Percentiles rank a stretch among this genome's conserved stretches.
Evolutionary conservation across 352 stramenopile species (phyloP).

Genomic region (Pythium periplocum): DNA sequence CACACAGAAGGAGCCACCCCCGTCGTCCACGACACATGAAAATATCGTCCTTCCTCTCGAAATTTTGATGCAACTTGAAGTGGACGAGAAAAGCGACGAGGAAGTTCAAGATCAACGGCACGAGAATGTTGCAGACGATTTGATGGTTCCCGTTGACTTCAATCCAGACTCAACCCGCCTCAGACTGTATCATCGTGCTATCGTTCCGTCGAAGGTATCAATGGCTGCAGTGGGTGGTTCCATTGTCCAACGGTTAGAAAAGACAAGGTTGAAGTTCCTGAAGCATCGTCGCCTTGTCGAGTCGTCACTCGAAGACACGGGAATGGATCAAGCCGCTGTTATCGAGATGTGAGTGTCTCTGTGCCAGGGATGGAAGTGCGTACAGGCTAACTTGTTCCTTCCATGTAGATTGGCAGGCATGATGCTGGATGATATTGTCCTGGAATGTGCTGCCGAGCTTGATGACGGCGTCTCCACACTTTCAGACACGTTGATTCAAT

Average conservation of each 20-base stretch:
- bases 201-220: neutral
- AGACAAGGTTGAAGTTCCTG: constrained; percentile 37
- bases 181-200: too few relatives aligned
- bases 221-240: constrained; percentile 7
- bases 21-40: too few relatives aligned
- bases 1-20: too few relatives aligned
- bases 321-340: constrained; percentile 49
- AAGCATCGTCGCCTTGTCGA: constrained; percentile 52
- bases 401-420: constrained; percentile 32
- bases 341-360: constrained; percentile 50
- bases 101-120: neutral
- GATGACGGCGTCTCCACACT: constrained; percentile 29
- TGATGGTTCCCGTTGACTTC: too few relatives aligned
- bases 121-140: too few relatives aligned
- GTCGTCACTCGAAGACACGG: constrained; percentile 42
- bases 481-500: constrained; percentile 31
- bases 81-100: constrained; percentile 4
- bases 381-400: too few relatives aligned
- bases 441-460: constrained; percentile 31
- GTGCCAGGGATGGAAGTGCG: neutral
- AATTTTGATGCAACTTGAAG: constrained; percentile 34
- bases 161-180: too few relatives aligned
- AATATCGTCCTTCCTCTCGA: too few relatives aligned
- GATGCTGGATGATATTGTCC: constrained; percentile 34
- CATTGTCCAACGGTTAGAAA: constrained; percentile 32